Evolutionary conservation across 2,329 filamentous ascomycete genomes (phyloP), one percentile per base, ranked within the genome.

Genomic region (Sclerotinia borealis): DNA sequence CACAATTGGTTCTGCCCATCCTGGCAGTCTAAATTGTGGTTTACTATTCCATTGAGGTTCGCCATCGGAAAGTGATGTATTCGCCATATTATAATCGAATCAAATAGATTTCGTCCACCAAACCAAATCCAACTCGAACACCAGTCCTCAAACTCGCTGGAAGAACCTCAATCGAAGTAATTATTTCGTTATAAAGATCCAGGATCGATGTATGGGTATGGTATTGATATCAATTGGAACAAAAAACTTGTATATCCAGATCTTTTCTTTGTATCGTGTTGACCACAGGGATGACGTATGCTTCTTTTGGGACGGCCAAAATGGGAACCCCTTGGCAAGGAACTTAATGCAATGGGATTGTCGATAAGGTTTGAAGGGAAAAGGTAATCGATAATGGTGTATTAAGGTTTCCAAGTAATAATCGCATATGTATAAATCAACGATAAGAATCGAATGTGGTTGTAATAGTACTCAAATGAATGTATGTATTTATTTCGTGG

Each of bases 1-100:
- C 61, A 74, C 72, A 27, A 74, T 56, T 62, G 73, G 73, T 62
- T 74, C 72, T 61, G 68, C 72, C 73, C 73, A 75, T 34, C 69
- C 70, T 10, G 73, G 73, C 37, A 75, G 61, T 63, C 64, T 69
- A 69, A 72, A 74, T n/a, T 71, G 71, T 8, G 72, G 69, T 41
- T 66, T 67, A 60, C 71, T 73, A 45, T 71, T 72, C 72, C 72
- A 74, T 64, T 74, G 61, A 10, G 71, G 72, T 43, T 74, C 71
- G 29, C 59, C 59, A 31, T 41, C 43, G 22, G 60, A 43, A 34
- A 63, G 27, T 13, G 51, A 11, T 22, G 51, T 22, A 29, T 34
- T 58, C 27, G 60, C 60, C 60, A 63, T n/a, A n/a, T n/a, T n/a
- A n/a, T 63, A 13, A 13, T 49, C 9, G 39, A 47, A 29, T 34